Evolutionary conservation across 306 rosid species (phyloP), one percentile per base, ranked within the genome.

Genomic region (Neltuma alba): DNA sequence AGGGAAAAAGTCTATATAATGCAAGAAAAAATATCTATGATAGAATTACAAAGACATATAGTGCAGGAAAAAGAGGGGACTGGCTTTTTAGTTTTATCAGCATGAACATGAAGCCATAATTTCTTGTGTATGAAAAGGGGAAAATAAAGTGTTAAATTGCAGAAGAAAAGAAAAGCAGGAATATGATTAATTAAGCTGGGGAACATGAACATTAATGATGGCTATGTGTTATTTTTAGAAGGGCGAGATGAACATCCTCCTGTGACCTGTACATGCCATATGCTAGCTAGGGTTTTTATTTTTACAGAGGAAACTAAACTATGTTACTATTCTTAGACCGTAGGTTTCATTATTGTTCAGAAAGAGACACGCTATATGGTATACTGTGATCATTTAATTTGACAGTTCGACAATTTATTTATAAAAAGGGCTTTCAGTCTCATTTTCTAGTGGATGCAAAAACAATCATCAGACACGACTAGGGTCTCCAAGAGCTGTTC

Each of bases 401-500:
- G n/a, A n/a, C n/a, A n/a, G n/a, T n/a, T 47, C 3, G 7, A 47
- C 21, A 15, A 16, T 55, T 55, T 10, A 55, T 55, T 55, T 55
- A 25, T 25, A 60, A 14, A 50, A 63, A 41, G 4, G 50, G 54
- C 7, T 5, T 16, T 47, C 54, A 40, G 13, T 9, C 13, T 40
- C 13, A 40, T 67, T 54, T 82, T 50, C 84, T 82, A 42, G 58
- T 28, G 77, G 74, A 82, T 69, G 78, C 52, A 77, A 72, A 33
- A 0, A 12, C 80, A 7, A 76, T 5, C 79, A 86, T 78, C 84
- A 81, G 84, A 83, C 79, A 82, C 72, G 74, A 57, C 15, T 55
- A 21, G 31, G 62, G 65, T 28, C 37, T 28, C 66, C 54, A 83
- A 81, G 78, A 84, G 88, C 93, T 87, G 91, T 89, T 28, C 86